These are phyloP conservation scores for Antrodiella citrinella DNA, from an alignment of 768 basidiomycete species.

Conservation along the genomic window DNA sequence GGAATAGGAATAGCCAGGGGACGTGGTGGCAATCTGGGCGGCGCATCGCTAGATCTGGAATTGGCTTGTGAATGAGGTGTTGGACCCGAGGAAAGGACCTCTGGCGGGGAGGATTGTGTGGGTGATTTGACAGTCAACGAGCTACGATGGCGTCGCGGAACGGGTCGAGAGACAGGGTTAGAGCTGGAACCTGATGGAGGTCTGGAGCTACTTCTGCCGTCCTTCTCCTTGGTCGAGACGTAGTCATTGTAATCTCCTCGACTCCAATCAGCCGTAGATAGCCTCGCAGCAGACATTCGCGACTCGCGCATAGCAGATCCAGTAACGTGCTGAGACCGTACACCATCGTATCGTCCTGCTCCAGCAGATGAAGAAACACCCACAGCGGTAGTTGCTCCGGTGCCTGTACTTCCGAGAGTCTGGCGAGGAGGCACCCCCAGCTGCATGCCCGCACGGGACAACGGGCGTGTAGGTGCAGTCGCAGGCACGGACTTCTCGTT, in stretches of 20 bases:
- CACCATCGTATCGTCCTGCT: conserved; percentile 27
- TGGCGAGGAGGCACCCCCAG: conserved; percentile 1
- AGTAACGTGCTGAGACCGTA: conserved; percentile 50
- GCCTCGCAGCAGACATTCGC: conserved; percentile 2
- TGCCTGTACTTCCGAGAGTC: neutral
- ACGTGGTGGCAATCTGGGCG: conserved; percentile 19
- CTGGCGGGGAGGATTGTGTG: conserved; percentile 6
- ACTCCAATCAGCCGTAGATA: neutral
- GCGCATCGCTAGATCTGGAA: neutral
- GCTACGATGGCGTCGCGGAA: conserved; percentile 42
- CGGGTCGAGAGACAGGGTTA: conserved; percentile 27
- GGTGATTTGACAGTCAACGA: conserved; percentile 37
- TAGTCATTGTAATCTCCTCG: neutral
- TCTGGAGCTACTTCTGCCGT: neutral
- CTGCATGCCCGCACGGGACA: conserved; percentile 1
- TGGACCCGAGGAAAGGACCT: conserved; percentile 7
- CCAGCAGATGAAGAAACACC: neutral
- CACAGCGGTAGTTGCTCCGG: conserved; percentile 4
- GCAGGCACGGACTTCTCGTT: conserved; percentile 6
- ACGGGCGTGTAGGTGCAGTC: neutral
- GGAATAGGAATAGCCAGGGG: conserved; percentile 18
- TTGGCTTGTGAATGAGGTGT: neutral
- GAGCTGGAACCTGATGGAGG: neutral
- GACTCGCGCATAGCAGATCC: conserved; percentile 43
- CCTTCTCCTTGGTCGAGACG: neutral